These are phyloP conservation scores for Lentinula sp. DNA, from an alignment of 768 basidiomycete genomes.

Conservation along the genomic window DNA sequence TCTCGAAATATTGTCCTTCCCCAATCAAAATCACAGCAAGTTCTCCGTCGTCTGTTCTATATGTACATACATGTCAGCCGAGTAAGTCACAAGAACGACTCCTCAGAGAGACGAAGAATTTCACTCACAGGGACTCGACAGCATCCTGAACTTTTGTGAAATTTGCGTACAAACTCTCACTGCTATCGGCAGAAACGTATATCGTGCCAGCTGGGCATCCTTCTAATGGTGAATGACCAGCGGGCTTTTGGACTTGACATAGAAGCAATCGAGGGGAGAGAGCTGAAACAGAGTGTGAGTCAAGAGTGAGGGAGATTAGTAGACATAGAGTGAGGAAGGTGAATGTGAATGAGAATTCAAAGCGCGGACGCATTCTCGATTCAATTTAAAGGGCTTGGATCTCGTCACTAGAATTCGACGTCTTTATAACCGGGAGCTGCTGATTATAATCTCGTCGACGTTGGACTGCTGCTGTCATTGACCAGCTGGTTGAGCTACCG, in stretches of 20 bases:
- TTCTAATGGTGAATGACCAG: slow-evolving; percentile 31
- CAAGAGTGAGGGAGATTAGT: too few relatives aligned
- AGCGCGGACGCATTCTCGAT: not conserved
- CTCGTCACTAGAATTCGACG: not conserved
- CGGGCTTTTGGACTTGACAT: slow-evolving; percentile 49
- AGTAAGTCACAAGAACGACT: too few relatives aligned
- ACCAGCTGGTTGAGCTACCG: not conserved
- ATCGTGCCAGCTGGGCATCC: slow-evolving; percentile 57
- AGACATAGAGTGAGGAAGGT: not conserved
- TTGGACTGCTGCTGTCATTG: not conserved
- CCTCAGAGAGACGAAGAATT: not conserved
- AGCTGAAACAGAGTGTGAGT: slow-evolving; percentile 10
- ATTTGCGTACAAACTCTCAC: slow-evolving; percentile 31
- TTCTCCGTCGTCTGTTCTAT: slow-evolving; percentile 33
- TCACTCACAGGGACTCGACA: slow-evolving; percentile 46
- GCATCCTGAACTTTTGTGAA: slow-evolving; percentile 52
- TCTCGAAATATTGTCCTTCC: slow-evolving; percentile 54
- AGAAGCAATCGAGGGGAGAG: slow-evolving; percentile 40
- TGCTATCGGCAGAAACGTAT: slow-evolving; percentile 44
- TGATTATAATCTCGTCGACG: not conserved
- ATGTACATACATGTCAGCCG: too few relatives aligned
- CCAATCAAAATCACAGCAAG: slow-evolving; percentile 47
- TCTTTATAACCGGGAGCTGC: not conserved
- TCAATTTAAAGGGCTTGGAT: not conserved
- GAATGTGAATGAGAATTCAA: not conserved